Percentiles rank a stretch among this genome's conserved stretches.
These are phyloP conservation scores for Colletotrichum camelliae DNA, from an alignment of 2,329 filamentous ascomycete genomes.

Conservation along the genomic window DNA sequence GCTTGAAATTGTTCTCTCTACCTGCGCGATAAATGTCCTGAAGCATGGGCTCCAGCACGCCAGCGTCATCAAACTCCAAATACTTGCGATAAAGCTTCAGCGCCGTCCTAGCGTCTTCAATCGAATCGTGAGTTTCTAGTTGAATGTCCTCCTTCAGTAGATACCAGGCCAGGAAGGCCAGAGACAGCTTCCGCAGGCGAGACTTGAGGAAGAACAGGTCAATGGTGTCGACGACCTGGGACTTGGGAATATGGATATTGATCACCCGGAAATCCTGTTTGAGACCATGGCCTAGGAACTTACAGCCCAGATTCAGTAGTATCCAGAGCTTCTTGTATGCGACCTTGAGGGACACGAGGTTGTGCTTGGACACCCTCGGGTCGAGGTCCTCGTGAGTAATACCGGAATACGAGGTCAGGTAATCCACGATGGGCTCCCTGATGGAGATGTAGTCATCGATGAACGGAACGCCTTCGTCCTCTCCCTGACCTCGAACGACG, in stretches of 20 bases:
- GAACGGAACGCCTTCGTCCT: conserved; percentile 82
- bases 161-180: conserved; percentile 91
- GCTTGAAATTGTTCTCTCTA: conserved; percentile 55
- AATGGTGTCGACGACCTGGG: conserved; percentile 93
- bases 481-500: conserved; percentile 81
- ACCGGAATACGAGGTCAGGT: conserved; percentile 92
- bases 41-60: conserved; percentile 81
- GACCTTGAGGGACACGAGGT: conserved; percentile 84
- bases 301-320: conserved; percentile 89
- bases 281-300: conserved; percentile 92
- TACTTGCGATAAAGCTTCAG: conserved; percentile 89
- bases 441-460: conserved; percentile 98
- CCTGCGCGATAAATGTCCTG: conserved; percentile 78
- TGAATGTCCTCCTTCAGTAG: conserved; percentile 95
- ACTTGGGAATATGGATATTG: conserved; percentile 92
- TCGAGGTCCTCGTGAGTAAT: conserved; percentile 88
- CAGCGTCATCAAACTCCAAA: conserved; percentile 85
- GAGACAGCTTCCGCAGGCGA: conserved; percentile 83
- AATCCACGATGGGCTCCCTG: conserved; percentile 90
- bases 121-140: conserved; percentile 88
- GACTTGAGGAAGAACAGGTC: conserved; percentile 86
- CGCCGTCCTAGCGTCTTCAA: conserved; percentile 93
- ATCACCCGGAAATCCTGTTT: conserved; percentile 97
- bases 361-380: conserved; percentile 76
- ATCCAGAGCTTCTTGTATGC: conserved; percentile 99